Evolutionary conservation across 305 asterid species (phyloP), one percentile per base, ranked within the genome.

Genomic region (Rubia occidens): DNA sequence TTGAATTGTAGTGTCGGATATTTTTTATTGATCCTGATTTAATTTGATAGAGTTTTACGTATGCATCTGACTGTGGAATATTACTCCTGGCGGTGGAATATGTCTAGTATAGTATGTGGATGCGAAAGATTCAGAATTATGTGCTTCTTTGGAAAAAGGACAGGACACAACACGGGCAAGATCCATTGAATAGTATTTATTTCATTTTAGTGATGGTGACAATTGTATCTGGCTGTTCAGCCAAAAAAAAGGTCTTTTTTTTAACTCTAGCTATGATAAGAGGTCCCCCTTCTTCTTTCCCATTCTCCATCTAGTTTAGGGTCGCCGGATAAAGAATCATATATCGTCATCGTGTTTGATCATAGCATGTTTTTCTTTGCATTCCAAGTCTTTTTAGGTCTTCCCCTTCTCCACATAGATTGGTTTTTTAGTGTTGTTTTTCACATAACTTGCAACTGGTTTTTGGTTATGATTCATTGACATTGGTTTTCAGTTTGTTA

Each of bases 241-340:
- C 32, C 58, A n/a, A 51, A 6, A 35, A 17, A 43, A 2, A 5
- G 0, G 11, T 4, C 1, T 18, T 39, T 32, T 59, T 26, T 61
- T 26, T 1, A 10, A 32, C 54, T 67, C 29, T 44, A 18, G 35
- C 17, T 42, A 58, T 7, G 29, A 26, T n/a, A 17, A n/a, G 32
- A n/a, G n/a, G 67, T 44, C 54, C 49, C 21, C n/a, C 11, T 72
- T 64, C 8, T 45, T 44, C n/a, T 35, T 64, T 55, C 37, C 51
- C 47, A 18, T 14, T 29, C 43, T 39, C 64, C 43, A 47, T 11
- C 59, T 17, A 56, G 13, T 51, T 10, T 17, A 17, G 58, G 24
- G 21, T 17, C 58, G 0, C 17, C 2, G 7, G 45, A 51, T 51
- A 1, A 17, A 17, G 2, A 17, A 17, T 51, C 21, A 51, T 17